Evolutionary conservation across 2,329 filamentous ascomycete genomes (phyloP).

Genomic region (Dactylonectria macrodidyma): DNA sequence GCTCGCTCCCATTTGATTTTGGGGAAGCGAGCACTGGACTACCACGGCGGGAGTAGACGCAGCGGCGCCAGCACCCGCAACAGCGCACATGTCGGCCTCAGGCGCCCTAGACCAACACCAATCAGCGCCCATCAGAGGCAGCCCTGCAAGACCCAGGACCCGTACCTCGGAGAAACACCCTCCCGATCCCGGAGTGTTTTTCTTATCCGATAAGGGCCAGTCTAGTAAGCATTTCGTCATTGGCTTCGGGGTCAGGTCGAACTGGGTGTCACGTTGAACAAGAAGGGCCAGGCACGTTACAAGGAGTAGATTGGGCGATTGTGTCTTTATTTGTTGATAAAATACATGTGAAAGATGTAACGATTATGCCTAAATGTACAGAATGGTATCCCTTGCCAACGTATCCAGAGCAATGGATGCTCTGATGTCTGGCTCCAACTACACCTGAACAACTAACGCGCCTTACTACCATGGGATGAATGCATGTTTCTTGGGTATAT

Average conservation of each 20-base stretch:
- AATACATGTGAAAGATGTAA: background rate
- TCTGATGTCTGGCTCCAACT: background rate
- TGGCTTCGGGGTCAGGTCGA: constrained; percentile 7
- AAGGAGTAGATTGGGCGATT: background rate
- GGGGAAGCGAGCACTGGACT: constrained; percentile 44
- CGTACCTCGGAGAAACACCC: constrained; percentile 42
- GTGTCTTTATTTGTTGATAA: constrained; percentile 2
- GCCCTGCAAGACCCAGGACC: constrained; percentile 25
- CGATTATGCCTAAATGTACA: background rate
- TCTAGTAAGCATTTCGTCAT: constrained; percentile 44
- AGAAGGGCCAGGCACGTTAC: background rate
- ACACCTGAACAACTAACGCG: constrained; percentile 12
- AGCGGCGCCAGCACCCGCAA: constrained; percentile 30
- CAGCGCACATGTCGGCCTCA: constrained; percentile 33
- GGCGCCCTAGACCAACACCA: constrained; percentile 33
- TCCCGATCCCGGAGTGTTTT: constrained; percentile 41
- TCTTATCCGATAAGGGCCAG: constrained; percentile 44
- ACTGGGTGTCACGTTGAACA: background rate
- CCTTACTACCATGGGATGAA: constrained; percentile 21
- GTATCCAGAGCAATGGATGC: background rate
- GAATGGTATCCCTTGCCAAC: background rate
- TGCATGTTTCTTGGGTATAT: constrained; percentile 23
- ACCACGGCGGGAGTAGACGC: constrained; percentile 35
- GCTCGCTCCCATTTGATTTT: constrained; percentile 43
- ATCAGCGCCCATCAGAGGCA: background rate